Base-by-base conservation (phyloP, 768 basidiomycete species). In the Suillus placidus region DNA sequence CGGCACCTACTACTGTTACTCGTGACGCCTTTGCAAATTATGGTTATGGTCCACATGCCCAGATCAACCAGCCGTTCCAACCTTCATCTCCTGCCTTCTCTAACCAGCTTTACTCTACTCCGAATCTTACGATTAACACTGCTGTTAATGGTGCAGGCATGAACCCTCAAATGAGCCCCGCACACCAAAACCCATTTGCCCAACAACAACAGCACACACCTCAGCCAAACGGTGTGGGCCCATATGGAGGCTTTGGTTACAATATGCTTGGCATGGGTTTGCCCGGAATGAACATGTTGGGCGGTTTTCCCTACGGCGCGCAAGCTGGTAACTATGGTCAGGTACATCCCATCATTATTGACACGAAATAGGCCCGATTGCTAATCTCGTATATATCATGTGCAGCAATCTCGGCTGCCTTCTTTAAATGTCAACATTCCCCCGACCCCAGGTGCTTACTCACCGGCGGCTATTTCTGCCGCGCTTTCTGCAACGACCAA, bases 21-120 rank as follows among this genome's bases (percentile, higher is more conserved):
- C 85, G 88, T 57, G 89, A 92, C 74, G 85, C 88, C 30, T 94
- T 91, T 74, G 91, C 91, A 66, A 94, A 93, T 83, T 94, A 94
- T 71, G 93, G 93, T 68, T 94, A 94, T 72, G 92, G 91, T 26
- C 88, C 90, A 20, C 88, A 91, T 70, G 88, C 89, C 38, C 85
- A 79, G 76, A 85, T 88, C 67, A 76, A 83, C 61, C 89, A 89
- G 70, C 81, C 81, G 23, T 88, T 84, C 75, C 77, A 77, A 47
- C 73, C 73, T 1, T 81, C 77, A 74, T 84, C 83, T 35, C 80
- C 75, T 70, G 81, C 69, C 64, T 88, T 88, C 75, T 73, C 80
- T 52, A 88, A 82, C 73, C 85, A 87, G 38, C 82, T 93, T 68
- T 93, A 93, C 75, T 87, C 90, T 60, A 90, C 91, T 0, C 88